phyloP scores from a whole-genome alignment of 2,329 filamentous ascomycete genomes.

The Phialophora expanda region DNA sequence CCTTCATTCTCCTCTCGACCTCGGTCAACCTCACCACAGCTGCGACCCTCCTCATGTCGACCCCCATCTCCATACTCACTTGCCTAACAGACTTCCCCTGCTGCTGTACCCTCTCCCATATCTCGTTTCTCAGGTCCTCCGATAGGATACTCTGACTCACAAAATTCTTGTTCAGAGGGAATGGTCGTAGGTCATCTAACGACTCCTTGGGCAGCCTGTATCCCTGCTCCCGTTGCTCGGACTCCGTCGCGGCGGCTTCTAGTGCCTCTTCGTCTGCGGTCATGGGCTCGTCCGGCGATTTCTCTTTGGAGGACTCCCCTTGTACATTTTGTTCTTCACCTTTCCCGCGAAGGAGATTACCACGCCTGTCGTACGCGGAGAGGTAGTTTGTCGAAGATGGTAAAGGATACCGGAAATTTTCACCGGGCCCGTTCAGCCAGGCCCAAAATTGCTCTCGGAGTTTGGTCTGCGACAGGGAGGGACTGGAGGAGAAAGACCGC shows the following conservation, averaged over 20 bases:
- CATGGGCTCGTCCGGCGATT: conserved; percentile 13
- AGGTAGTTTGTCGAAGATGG: conserved; percentile 61
- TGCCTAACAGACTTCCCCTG: conserved; percentile 72
- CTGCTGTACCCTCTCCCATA: conserved; percentile 72
- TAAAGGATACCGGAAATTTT: conserved; percentile 55
- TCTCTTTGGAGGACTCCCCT: conserved; percentile 4
- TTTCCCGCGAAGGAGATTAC: conserved; percentile 52
- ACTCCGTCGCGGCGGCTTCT: conserved; percentile 43
- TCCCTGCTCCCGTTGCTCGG: conserved; percentile 40
- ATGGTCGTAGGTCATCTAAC: conserved; percentile 59
- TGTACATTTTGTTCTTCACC: conserved; percentile 1
- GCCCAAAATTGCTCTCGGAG: conserved; percentile 62
- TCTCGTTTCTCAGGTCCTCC: conserved; percentile 72
- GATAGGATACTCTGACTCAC: conserved; percentile 73
- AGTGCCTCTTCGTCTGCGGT: conserved; percentile 27
- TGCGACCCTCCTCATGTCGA: conserved; percentile 82
- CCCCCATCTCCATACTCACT: conserved; percentile 75
- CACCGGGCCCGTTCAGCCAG: conserved; percentile 64
- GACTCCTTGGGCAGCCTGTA: conserved; percentile 36
- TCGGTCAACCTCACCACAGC: conserved; percentile 85
- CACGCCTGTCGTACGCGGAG: conserved; percentile 57
- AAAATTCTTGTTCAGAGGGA: conserved; percentile 75
- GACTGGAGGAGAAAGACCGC: conserved; percentile 39
- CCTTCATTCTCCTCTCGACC: conserved; percentile 77
- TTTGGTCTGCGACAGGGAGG: conserved; percentile 48